These are phyloP conservation scores for Neonectria neomacrospora DNA, from an alignment of 2,329 filamentous ascomycete genomes.

Conservation along the genomic window DNA sequence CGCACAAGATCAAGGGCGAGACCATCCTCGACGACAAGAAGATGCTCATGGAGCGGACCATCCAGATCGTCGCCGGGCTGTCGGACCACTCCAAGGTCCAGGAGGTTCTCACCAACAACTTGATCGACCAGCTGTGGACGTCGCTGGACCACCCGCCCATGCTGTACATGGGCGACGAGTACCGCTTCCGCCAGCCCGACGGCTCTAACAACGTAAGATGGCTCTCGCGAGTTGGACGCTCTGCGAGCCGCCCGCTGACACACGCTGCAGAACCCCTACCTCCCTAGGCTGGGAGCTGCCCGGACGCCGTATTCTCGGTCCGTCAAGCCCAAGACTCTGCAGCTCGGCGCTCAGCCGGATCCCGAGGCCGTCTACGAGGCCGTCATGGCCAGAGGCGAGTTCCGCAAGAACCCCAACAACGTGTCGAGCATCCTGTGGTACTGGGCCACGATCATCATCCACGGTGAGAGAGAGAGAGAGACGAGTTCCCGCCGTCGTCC, in stretches of 20 bases:
- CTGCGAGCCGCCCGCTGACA: too few relatives aligned
- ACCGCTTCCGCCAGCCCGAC: slow-evolving; percentile 74
- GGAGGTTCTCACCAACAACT: slow-evolving; percentile 71
- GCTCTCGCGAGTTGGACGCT: not conserved
- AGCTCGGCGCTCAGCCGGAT: slow-evolving; percentile 75
- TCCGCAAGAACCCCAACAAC: slow-evolving; percentile 74
- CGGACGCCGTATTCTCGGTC: slow-evolving; percentile 74
- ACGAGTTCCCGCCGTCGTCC: accelerated
- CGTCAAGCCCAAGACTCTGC: slow-evolving; percentile 67
- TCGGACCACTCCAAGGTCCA: slow-evolving; percentile 71
- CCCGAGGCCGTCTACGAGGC: slow-evolving; percentile 71
- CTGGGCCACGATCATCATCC: slow-evolving; percentile 78
- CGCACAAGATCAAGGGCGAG: slow-evolving; percentile 70
- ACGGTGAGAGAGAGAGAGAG: slow-evolving; percentile 61
- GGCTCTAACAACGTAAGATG: slow-evolving; percentile 71
- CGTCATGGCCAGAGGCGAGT: slow-evolving; percentile 64
- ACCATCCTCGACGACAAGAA: slow-evolving; percentile 78
- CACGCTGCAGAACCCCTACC: slow-evolving; percentile 68
- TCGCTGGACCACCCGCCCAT: slow-evolving; percentile 78
- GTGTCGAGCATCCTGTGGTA: slow-evolving; percentile 78
- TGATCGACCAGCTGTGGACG: slow-evolving; percentile 77
- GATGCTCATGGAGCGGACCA: slow-evolving; percentile 79
- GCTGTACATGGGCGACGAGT: slow-evolving; percentile 71
- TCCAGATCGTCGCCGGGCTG: slow-evolving; percentile 74
- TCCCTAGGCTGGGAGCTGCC: slow-evolving; percentile 74